phyloP scores from a whole-genome alignment of 169 alveolate genomes.

The Eimeria zaria region DNA sequence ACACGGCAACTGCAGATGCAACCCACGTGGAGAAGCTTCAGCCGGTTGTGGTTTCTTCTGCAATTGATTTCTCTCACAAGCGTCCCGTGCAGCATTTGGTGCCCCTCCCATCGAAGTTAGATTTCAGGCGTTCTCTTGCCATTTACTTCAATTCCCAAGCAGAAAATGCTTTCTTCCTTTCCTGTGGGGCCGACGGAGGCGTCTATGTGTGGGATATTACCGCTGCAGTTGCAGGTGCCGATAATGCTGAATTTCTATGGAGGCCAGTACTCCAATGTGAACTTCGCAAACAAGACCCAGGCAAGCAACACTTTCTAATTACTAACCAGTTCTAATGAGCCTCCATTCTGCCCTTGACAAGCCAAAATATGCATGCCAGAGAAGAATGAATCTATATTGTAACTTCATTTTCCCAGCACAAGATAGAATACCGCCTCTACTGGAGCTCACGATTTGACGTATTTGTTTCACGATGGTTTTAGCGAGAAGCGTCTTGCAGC shows the following conservation, averaged over 20 bases:
- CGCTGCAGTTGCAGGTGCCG: slow-evolving; percentile 64
- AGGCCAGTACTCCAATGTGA: slow-evolving; percentile 74
- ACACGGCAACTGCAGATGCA: slow-evolving; percentile 38
- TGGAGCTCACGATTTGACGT: neutral
- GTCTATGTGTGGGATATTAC: slow-evolving; percentile 69
- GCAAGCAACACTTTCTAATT: neutral
- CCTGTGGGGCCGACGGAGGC: slow-evolving; percentile 70
- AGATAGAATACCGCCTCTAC: neutral
- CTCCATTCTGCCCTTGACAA: neutral
- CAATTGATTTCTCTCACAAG: slow-evolving; percentile 78
- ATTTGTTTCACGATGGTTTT: neutral
- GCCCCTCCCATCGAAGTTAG: slow-evolving; percentile 42
- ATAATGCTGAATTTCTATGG: slow-evolving; percentile 61
- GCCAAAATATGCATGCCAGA: neutral
- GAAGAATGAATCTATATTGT: neutral
- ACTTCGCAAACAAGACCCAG: slow-evolving; percentile 67
- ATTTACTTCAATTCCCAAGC: slow-evolving; percentile 52
- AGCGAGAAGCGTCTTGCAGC: neutral
- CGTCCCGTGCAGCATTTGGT: slow-evolving; percentile 62
- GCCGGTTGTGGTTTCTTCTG: slow-evolving; percentile 52
- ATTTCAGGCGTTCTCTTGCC: slow-evolving; percentile 37
- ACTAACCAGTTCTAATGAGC: neutral
- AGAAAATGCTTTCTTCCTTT: slow-evolving; percentile 4
- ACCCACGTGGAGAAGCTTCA: neutral
- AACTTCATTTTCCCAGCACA: neutral